These are phyloP conservation scores for Antarctomyces pellizariae DNA, from an alignment of 495 filamentous ascomycete genomes.

Conservation along the genomic window DNA sequence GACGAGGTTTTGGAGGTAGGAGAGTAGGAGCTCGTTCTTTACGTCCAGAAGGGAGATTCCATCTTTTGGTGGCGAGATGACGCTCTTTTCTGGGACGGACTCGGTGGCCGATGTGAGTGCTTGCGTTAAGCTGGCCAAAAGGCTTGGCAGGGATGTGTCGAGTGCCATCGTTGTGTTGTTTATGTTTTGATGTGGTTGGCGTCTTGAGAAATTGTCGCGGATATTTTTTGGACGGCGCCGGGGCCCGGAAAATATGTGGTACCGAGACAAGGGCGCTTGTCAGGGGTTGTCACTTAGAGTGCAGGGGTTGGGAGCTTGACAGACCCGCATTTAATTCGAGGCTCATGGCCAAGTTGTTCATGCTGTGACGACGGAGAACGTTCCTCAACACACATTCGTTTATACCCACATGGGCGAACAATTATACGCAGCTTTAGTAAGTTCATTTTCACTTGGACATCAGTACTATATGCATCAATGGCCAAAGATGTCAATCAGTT, in stretches of 20 bases:
- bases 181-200: neutral
- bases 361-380: too few relatives aligned
- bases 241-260: neutral
- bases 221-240: conserved; percentile 1
- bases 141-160: conserved; percentile 23
- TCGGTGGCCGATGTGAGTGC: conserved; percentile 36
- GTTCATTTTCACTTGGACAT: too few relatives aligned
- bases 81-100: conserved; percentile 31
- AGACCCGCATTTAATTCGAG: too few relatives aligned
- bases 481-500: neutral
- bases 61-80: conserved; percentile 40
- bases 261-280: too few relatives aligned
- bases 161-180: conserved; percentile 19
- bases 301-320: too few relatives aligned
- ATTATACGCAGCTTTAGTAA: too few relatives aligned
- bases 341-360: too few relatives aligned
- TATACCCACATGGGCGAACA: too few relatives aligned
- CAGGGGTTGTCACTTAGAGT: too few relatives aligned
- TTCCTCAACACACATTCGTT: too few relatives aligned
- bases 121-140: conserved; percentile 37
- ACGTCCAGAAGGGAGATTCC: conserved; percentile 85
- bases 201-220: conserved; percentile 1
- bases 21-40: conserved; percentile 86
- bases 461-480: neutral
- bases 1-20: conserved; percentile 84